A percentile compares a stretch with the other conserved stretches of the same genome.
Conservation (phyloP, 495 filamentous ascomycete species). For the Hypoxylon lienhwacheense region DNA sequence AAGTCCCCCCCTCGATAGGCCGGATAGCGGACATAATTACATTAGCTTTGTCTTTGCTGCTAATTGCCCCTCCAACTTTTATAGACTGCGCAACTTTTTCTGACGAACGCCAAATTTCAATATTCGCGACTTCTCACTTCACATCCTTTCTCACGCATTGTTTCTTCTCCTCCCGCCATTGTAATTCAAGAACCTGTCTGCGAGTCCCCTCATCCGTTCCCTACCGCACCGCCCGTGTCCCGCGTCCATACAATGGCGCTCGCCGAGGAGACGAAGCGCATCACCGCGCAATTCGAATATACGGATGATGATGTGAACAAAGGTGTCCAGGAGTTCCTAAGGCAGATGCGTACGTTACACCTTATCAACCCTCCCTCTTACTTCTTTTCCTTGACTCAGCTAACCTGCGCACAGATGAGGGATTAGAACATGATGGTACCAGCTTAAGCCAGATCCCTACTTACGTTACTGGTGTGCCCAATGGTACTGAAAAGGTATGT, state of each 20-base stretch:
- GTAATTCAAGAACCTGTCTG: constrained; percentile 45
- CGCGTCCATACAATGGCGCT: constrained; percentile 57
- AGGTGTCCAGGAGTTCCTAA: constrained; percentile 80
- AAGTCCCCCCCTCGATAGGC: too few relatives aligned
- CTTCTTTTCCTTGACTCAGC: too few relatives aligned
- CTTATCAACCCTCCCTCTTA: neutral
- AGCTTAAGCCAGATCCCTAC: constrained; percentile 95
- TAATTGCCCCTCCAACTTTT: constrained; percentile 34
- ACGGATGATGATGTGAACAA: constrained; percentile 73
- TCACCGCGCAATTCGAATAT: constrained; percentile 87
- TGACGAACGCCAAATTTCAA: constrained; percentile 41
- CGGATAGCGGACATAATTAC: too few relatives aligned
- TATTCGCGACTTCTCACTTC: constrained; percentile 41
- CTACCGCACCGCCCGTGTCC: constrained; percentile 50
- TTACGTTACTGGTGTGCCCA: constrained; percentile 92
- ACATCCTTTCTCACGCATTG: constrained; percentile 38
- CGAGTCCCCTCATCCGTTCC: constrained; percentile 51
- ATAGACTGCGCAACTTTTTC: constrained; percentile 36
- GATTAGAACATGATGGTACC: constrained; percentile 73
- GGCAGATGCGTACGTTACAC: constrained; percentile 72
- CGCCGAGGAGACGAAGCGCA: constrained; percentile 70
- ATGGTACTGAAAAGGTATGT: constrained; percentile 89
- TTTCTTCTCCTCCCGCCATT: constrained; percentile 48
- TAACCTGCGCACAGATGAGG: constrained; percentile 61
- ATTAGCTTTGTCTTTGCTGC: constrained; percentile 24